Percentiles rank a stretch among this genome's conserved stretches.
phyloP scores from a whole-genome alignment of 345 rosid species.

The Eucalyptus pauciflora region DNA sequence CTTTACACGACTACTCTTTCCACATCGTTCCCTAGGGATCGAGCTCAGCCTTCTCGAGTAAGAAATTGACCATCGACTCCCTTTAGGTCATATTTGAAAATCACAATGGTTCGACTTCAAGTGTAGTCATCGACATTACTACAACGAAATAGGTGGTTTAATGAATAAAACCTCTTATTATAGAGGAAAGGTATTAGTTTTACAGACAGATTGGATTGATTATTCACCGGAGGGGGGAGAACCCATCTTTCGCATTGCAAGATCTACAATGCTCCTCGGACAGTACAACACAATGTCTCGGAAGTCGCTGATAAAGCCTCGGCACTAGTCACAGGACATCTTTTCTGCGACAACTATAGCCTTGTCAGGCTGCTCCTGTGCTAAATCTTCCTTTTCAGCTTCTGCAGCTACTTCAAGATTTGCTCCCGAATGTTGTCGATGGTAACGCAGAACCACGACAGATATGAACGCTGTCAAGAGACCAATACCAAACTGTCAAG shows the following conservation, averaged over 20 bases:
- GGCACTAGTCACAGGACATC: background rate
- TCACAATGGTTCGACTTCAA: background rate
- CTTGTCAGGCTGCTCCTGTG: constrained; percentile 10
- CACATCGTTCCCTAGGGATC: background rate
- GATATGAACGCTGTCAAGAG: constrained; percentile 57
- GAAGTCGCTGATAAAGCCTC: background rate
- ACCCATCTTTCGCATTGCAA: background rate
- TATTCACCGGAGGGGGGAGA: background rate
- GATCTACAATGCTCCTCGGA: background rate
- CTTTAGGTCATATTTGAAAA: background rate
- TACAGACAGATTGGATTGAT: background rate
- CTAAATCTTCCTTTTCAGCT: constrained; percentile 7
- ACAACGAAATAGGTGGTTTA: background rate
- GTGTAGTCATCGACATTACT: background rate
- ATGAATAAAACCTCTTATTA: background rate
- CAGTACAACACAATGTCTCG: background rate
- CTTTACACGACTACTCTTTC: background rate
- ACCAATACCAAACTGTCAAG: background rate
- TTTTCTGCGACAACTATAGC: constrained; percentile 27
- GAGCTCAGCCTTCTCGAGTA: background rate
- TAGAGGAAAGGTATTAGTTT: background rate
- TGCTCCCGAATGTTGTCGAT: constrained; percentile 31
- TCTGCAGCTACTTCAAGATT: constrained; percentile 19
- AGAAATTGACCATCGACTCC: background rate
- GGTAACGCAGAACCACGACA: constrained; percentile 55